Conservation (phyloP, 2,329 filamentous ascomycete species). For the Ilyonectria sp. region DNA sequence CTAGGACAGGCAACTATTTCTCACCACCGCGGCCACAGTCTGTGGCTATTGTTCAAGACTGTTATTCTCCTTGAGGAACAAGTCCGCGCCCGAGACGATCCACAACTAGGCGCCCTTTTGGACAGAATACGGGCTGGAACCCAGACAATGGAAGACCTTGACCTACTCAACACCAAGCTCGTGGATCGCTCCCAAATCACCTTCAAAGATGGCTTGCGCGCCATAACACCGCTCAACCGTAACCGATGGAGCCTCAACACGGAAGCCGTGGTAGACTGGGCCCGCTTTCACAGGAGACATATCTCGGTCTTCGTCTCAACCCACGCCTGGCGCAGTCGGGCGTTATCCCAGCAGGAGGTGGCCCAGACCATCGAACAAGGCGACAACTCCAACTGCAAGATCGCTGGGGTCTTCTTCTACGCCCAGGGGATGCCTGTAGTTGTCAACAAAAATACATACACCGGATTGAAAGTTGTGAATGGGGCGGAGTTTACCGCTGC, state of each 20-base stretch:
- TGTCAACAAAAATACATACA: constrained; percentile 33
- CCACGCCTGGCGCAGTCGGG: too few species aligned
- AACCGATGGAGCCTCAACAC: too few species aligned
- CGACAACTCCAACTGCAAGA: constrained; percentile 27
- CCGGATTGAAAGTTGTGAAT: constrained; percentile 32
- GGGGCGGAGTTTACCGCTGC: constrained; percentile 30
- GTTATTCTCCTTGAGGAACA: too few species aligned
- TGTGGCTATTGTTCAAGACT: too few species aligned
- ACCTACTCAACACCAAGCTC: too few species aligned
- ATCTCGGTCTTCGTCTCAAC: too few species aligned
- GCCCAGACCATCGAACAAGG: constrained; percentile 31
- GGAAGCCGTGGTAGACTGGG: constrained; percentile 27
- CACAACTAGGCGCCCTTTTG: too few species aligned
- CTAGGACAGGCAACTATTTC: too few species aligned
- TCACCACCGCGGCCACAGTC: too few species aligned
- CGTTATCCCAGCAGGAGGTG: constrained; percentile 17
- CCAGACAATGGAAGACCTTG: too few species aligned
- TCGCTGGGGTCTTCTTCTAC: constrained; percentile 32
- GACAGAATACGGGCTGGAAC: too few species aligned
- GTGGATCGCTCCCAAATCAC: constrained; percentile 22
- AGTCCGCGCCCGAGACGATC: too few species aligned
- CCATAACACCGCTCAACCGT: constrained; percentile 32
- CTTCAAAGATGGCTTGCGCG: constrained; percentile 31
- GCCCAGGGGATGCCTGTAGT: constrained; percentile 32
- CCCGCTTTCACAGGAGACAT: constrained; percentile 20